These are phyloP conservation scores for Wickerhamiella galacta DNA, from an alignment of 805 yeast genomes.

Conservation along the genomic window DNA sequence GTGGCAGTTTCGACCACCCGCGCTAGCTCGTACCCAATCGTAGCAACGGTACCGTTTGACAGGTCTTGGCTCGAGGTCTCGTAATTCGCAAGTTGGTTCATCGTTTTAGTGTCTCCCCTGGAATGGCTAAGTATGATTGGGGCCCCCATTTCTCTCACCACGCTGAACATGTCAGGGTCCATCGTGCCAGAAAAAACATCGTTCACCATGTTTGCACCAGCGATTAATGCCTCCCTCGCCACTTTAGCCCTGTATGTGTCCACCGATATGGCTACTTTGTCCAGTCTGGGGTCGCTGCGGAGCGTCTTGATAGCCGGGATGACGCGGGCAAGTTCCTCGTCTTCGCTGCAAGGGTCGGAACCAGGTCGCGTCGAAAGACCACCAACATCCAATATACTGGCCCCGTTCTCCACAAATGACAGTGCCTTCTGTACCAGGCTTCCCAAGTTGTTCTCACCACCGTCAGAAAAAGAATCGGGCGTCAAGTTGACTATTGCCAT, in stretches of 20 bases:
- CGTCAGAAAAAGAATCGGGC: conserved; percentile 93
- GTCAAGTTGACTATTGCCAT: conserved; percentile 88
- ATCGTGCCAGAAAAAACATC: conserved; percentile 72
- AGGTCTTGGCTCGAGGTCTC: too few relatives aligned
- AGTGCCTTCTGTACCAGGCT: conserved; percentile 31
- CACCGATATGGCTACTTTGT: conserved; percentile 45
- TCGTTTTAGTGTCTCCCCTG: conserved; percentile 64
- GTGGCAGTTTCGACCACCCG: conserved; percentile 39
- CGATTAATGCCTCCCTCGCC: conserved; percentile 47
- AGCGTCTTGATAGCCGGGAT: conserved; percentile 52
- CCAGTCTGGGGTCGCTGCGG: conserved; percentile 26
- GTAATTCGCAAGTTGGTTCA: conserved; percentile 46
- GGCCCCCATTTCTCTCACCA: conserved; percentile 46
- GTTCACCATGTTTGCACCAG: conserved; percentile 84
- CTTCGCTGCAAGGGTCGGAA: conserved; percentile 38
- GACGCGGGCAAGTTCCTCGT: conserved; percentile 57
- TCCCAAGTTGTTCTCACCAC: conserved; percentile 34
- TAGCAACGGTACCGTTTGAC: conserved; percentile 30
- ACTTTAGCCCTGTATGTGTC: conserved; percentile 74
- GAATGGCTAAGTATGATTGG: conserved; percentile 75
- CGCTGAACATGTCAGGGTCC: conserved; percentile 49
- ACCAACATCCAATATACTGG: conserved; percentile 77
- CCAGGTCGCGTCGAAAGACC: conserved; percentile 92
- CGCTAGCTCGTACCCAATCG: conserved; percentile 50
- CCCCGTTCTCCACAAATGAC: conserved; percentile 39